Conservation (phyloP, 75 land plant genomes). For the Pinus taeda region DNA sequence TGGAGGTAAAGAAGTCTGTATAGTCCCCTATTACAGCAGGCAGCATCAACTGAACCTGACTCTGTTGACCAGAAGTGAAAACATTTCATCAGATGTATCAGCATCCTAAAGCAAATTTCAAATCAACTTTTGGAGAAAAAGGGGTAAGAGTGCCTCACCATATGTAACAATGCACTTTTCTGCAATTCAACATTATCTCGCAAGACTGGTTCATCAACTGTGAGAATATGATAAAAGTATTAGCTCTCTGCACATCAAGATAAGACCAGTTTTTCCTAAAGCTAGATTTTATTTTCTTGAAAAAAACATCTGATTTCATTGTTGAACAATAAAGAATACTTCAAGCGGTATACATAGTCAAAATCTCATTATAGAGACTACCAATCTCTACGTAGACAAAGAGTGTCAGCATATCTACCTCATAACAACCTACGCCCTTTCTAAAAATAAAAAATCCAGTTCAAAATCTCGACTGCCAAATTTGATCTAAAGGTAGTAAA, state of each 20-base stretch:
- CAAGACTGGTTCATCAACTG: constrained; percentile 78
- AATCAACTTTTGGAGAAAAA: background rate
- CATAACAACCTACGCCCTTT: no score
- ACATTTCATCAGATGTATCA: background rate
- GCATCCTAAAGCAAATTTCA: background rate
- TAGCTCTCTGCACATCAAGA: background rate
- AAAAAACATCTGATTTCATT: no score
- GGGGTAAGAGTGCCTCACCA: constrained; percentile 38
- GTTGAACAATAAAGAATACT: background rate
- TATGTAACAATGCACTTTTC: constrained; percentile 64
- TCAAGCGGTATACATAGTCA: no score
- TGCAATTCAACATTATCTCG: constrained; percentile 72
- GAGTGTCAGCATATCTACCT: no score
- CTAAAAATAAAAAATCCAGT: no score
- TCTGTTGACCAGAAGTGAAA: constrained; percentile 29
- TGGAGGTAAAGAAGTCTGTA: constrained; percentile 93
- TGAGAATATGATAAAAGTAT: constrained; percentile 7
- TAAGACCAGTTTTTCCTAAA: background rate
- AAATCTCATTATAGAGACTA: no score
- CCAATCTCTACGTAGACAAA: no score
- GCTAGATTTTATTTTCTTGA: background rate
- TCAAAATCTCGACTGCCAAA: no score
- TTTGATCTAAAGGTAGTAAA: no score
- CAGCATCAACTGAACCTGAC: constrained; percentile 75
- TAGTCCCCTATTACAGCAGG: constrained; percentile 89